A percentile compares a stretch with the other conserved stretches of the same genome.
phyloP scores from a whole-genome alignment of 345 rosid species.

The Dovyalis caffra region DNA sequence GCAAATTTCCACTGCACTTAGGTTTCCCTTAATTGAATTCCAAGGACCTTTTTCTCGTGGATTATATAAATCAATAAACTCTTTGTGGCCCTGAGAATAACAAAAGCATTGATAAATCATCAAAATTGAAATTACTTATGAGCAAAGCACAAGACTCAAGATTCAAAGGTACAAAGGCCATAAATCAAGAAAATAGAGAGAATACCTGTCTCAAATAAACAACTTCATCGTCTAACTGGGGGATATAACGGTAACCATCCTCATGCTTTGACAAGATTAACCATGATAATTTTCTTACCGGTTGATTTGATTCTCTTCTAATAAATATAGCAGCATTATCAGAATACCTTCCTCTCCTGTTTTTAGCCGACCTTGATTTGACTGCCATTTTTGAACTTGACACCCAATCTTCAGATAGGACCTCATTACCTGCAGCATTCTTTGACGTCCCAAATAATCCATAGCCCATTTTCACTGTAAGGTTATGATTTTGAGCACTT shows the following conservation, averaged over 20 bases:
- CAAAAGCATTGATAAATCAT: not conserved
- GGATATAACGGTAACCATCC: constrained; percentile 26
- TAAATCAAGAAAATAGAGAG: not conserved
- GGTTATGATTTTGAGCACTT: constrained; percentile 25
- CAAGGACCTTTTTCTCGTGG: constrained; percentile 16
- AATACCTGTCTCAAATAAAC: constrained; percentile 32
- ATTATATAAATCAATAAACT: constrained; percentile 11
- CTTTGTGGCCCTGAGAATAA: constrained; percentile 27
- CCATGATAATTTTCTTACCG: constrained; percentile 27
- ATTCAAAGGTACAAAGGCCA: constrained; percentile 4
- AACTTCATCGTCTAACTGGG: constrained; percentile 32
- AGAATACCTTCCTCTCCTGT: constrained; percentile 11
- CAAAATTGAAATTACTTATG: not conserved
- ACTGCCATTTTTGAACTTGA: constrained; percentile 1
- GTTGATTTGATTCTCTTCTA: constrained; percentile 3
- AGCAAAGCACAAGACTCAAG: not conserved
- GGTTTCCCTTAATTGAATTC: constrained; percentile 7
- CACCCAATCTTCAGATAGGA: constrained; percentile 15
- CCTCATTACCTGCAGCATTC: constrained; percentile 17
- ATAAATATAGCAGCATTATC: not conserved
- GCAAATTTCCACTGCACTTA: constrained; percentile 28
- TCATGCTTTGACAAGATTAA: constrained; percentile 25
- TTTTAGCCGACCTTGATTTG: constrained; percentile 24
- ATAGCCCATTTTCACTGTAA: constrained; percentile 38
- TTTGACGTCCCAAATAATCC: constrained; percentile 40